Evolutionary conservation across 495 filamentous ascomycete species (phyloP).

Genomic region (Penicillium verhagenii): DNA sequence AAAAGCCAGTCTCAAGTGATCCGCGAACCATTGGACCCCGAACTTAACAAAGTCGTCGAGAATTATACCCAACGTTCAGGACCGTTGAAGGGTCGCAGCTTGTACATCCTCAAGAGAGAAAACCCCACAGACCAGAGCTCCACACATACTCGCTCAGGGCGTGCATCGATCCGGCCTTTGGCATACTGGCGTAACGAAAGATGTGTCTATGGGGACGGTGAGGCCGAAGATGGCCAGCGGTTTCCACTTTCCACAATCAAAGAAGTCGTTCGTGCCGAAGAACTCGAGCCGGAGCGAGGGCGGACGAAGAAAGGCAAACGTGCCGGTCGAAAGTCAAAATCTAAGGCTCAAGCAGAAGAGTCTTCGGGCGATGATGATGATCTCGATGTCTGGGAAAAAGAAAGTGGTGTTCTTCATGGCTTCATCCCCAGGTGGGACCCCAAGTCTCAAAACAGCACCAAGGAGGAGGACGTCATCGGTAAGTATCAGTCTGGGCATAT

Average conservation of each 20-base stretch:
- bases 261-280: constrained; percentile 72
- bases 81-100: constrained; percentile 54
- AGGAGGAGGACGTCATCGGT: constrained; percentile 60
- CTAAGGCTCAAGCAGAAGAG: constrained; percentile 35
- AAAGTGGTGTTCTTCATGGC: constrained; percentile 57
- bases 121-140: constrained; percentile 51
- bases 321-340: constrained; percentile 35
- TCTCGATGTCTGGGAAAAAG: constrained; percentile 59
- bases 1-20: constrained; percentile 5
- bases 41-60: constrained; percentile 42
- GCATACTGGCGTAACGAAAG: constrained; percentile 85
- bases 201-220: constrained; percentile 63
- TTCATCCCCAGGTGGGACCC: constrained; percentile 58
- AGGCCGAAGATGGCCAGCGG: constrained; percentile 47
- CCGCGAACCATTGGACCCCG: constrained; percentile 29
- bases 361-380: constrained; percentile 51
- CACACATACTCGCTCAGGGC: constrained; percentile 54
- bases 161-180: constrained; percentile 69
- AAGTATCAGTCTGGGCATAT: constrained; percentile 14
- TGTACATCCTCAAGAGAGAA: constrained; percentile 71
- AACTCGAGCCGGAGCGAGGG: constrained; percentile 48
- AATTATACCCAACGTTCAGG: constrained; percentile 45
- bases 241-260: constrained; percentile 66
- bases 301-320: constrained; percentile 34
- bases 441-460: constrained; percentile 46